Base-by-base conservation (phyloP, 179 eudicot species). In the Amaranthus tricolor region DNA sequence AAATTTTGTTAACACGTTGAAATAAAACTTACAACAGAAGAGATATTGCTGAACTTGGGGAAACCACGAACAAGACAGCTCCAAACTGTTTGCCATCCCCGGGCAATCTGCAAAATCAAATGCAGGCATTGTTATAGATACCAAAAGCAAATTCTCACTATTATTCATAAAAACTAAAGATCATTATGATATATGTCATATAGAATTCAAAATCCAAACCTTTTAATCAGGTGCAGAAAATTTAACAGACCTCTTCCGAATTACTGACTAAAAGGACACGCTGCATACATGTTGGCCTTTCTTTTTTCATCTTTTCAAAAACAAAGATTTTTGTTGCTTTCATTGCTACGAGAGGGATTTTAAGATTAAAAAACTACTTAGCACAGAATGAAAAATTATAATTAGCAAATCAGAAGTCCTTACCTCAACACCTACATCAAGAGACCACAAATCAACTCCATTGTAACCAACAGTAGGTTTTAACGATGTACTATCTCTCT, bases 11-110 rank as follows among this genome's bases (percentile, higher is more conserved):
- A 31, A 50, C 45, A 52, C 52, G 43, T 15, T 45, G 21, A 15
- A 21, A 70, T 47, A 12, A 63, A 68, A 88, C 98, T 94, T 94
- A 94, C 98, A 78, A 92, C 84, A 66, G 88, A 68, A 54, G 87
- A 24, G 52, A 86, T 72, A 71, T 87, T 88, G 76, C 90, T 83
- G 83, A 89, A 87, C 50, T 82, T 78, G 54, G 96, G 93, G 53
- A 94, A 83, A 74, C 90, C 87, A 72, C 86, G 91, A 74, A 92
- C 78, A 66, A 92, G 85, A 76, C 84, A 86, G 76, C 79, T 90
- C 98, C 98, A 94, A 65, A 94, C 88, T 50, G 84, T 79, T 72
- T 84, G 88, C 98, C 98, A 94, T 55, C 93, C 88, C 64, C 78
- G 79, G 62, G 68, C 80, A 79, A 81, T 77, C 98, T 94, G 91